Percentiles rank a stretch among this genome's conserved stretches.
phyloP scores from a whole-genome alignment of 2,329 filamentous ascomycete species.

The Teratosphaeria viscida region DNA sequence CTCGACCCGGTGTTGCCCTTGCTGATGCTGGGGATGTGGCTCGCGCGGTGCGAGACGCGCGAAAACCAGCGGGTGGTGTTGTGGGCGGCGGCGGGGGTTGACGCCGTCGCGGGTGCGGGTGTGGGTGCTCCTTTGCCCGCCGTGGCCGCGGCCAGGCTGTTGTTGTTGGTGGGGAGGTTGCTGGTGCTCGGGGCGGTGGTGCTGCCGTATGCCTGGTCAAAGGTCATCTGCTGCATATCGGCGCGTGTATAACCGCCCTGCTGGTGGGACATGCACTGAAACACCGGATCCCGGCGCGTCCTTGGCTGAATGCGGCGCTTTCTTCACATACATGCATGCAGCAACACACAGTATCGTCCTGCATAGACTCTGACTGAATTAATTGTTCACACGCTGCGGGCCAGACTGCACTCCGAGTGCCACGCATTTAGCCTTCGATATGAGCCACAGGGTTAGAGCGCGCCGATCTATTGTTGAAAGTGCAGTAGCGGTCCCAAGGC shows the following conservation, averaged over 20 bases:
- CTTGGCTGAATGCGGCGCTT: neutral
- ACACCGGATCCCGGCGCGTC: neutral
- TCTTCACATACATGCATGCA: neutral
- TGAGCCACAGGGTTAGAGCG: neutral
- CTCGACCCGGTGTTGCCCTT: slow-evolving; percentile 2
- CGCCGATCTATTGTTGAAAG: neutral
- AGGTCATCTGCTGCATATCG: neutral
- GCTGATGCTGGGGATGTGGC: slow-evolving; percentile 17
- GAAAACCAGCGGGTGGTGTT: slow-evolving; percentile 17
- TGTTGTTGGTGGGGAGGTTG: neutral
- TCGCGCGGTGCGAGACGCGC: slow-evolving; percentile 20
- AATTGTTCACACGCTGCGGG: neutral
- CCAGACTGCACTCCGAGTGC: neutral
- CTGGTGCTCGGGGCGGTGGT: neutral
- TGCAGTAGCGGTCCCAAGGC: neutral
- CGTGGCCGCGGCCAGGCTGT: neutral
- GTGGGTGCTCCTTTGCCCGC: neutral
- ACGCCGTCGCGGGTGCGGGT: neutral
- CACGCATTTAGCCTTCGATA: neutral
- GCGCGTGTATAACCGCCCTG: neutral
- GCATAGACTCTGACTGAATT: neutral
- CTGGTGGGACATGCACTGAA: neutral
- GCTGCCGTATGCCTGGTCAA: neutral
- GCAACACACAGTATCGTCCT: neutral
- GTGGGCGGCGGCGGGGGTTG: neutral